Evolutionary conservation across 257 asterid genomes (phyloP).

Genomic region (Schizonepeta tenuifolia): DNA sequence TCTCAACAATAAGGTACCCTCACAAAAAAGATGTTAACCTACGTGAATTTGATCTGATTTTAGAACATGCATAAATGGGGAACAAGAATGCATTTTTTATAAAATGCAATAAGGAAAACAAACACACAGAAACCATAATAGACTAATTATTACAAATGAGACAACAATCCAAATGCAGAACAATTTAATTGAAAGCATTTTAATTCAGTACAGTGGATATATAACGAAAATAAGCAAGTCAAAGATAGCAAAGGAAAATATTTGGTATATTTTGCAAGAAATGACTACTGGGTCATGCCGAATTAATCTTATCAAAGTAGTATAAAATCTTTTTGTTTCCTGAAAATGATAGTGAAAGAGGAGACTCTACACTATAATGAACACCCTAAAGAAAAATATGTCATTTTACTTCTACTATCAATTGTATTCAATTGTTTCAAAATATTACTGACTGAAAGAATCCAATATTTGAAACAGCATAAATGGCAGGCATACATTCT

Average conservation of each 20-base stretch:
- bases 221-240: conserved; percentile 10
- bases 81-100: neutral
- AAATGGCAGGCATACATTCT: conserved; percentile 11
- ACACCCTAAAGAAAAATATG: conserved; percentile 12
- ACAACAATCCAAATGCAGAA: neutral
- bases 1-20: neutral
- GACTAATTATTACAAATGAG: conserved; percentile 5
- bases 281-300: neutral
- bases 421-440: conserved; percentile 3
- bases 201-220: neutral
- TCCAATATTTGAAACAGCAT: conserved; percentile 10
- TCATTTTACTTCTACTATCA: conserved; percentile 17
- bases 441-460: neutral
- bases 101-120: neutral
- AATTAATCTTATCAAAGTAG: conserved; percentile 8
- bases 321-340: neutral
- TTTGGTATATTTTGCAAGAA: conserved; percentile 5
- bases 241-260: neutral
- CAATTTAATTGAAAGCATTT: conserved; percentile 11
- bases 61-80: conserved; percentile 7
- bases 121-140: neutral
- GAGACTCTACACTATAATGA: conserved; percentile 5
- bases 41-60: conserved; percentile 3
- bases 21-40: conserved; percentile 1
- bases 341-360: neutral